Percentiles rank a stretch among this genome's conserved stretches.
These are phyloP conservation scores for Talaromyces pinophilus DNA, from an alignment of 2,329 filamentous ascomycete species.

Conservation along the genomic window DNA sequence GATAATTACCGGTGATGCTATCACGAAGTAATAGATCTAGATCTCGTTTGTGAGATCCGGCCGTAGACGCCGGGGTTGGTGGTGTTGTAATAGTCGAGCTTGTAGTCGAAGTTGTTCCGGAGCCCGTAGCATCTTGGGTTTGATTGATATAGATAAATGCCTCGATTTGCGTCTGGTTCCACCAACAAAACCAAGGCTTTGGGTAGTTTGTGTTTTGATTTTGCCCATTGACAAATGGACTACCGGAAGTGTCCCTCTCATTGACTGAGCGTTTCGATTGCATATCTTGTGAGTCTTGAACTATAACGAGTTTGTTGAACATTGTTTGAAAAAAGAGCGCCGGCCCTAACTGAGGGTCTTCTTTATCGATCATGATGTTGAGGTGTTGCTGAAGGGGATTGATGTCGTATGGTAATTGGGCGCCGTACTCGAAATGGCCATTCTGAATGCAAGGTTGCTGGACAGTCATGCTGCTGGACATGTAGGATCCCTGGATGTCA, in stretches of 20 bases:
- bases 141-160: slow-evolving; percentile 66
- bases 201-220: slow-evolving; percentile 47
- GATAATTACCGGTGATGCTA: slow-evolving; percentile 38
- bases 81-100: slow-evolving; percentile 21
- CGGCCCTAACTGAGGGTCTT: slow-evolving; percentile 58
- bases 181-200: slow-evolving; percentile 69
- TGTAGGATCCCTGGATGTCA: slow-evolving; percentile 30
- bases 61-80: slow-evolving; percentile 28
- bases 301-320: slow-evolving; percentile 66
- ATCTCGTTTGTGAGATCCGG: slow-evolving; percentile 22
- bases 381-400: slow-evolving; percentile 48
- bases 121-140: slow-evolving; percentile 40
- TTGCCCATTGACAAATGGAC: not conserved
- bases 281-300: slow-evolving; percentile 38
- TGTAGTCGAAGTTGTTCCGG: slow-evolving; percentile 5
- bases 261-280: slow-evolving; percentile 33
- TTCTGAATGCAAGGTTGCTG: slow-evolving; percentile 41
- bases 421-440: slow-evolving; percentile 57
- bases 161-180: slow-evolving; percentile 67
- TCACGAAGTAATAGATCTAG: not conserved
- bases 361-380: slow-evolving; percentile 59
- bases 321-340: slow-evolving; percentile 63
- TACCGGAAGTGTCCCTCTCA: slow-evolving; percentile 17
- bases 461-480: slow-evolving; percentile 40
- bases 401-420: slow-evolving; percentile 58